phyloP scores from a whole-genome alignment of 306 rosid genomes.

The Delonix regia region DNA sequence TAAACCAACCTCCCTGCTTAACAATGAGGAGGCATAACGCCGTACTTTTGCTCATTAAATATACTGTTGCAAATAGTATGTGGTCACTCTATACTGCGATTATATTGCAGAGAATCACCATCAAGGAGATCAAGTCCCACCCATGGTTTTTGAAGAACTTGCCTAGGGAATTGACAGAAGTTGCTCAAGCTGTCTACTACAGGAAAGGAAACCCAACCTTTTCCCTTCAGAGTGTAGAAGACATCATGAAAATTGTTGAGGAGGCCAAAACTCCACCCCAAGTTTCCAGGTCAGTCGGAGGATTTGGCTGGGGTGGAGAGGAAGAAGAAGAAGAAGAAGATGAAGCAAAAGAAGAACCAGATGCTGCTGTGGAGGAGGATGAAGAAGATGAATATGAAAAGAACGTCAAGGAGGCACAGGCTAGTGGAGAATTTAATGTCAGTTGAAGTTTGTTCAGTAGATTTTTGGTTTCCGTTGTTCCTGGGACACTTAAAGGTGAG shows the following conservation, averaged over 20 bases:
- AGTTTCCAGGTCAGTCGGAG: constrained; percentile 58
- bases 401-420: constrained; percentile 78
- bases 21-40: not conserved
- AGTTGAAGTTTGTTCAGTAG: constrained; percentile 45
- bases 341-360: constrained; percentile 39
- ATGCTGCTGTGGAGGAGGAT: constrained; percentile 4
- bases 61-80: not conserved
- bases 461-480: constrained; percentile 49
- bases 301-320: constrained; percentile 79
- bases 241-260: constrained; percentile 77
- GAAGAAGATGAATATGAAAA: constrained; percentile 78
- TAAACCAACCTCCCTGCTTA: not conserved
- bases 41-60: not conserved
- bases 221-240: constrained; percentile 70
- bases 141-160: constrained; percentile 87
- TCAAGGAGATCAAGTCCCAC: constrained; percentile 79
- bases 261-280: constrained; percentile 70
- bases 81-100: constrained; percentile 32
- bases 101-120: constrained; percentile 66
- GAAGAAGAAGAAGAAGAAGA: constrained; percentile 56
- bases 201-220: constrained; percentile 76
- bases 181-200: constrained; percentile 73
- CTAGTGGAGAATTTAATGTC: constrained; percentile 64
- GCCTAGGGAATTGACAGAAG: constrained; percentile 83
- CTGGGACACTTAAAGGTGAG: constrained; percentile 35